These are phyloP conservation scores for Apophysomyces variabilis DNA, from an alignment of 371 early-diverging fungal species.

Conservation along the genomic window DNA sequence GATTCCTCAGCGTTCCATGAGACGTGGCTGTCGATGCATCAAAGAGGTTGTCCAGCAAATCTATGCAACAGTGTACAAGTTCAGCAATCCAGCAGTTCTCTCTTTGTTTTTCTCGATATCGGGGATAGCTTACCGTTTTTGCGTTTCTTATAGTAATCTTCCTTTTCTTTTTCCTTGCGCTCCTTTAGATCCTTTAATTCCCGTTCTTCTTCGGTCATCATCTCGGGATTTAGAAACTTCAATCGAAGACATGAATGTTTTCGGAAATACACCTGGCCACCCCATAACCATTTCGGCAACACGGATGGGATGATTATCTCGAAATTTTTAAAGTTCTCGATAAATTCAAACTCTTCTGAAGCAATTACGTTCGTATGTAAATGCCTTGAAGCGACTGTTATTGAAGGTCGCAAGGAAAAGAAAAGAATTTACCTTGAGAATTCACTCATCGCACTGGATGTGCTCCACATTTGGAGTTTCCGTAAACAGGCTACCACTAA, in stretches of 20 bases:
- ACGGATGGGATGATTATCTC: slow-evolving; percentile 73
- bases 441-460: slow-evolving; percentile 75
- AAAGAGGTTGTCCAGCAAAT: slow-evolving; percentile 51
- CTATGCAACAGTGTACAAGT: slow-evolving; percentile 19
- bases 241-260: slow-evolving; percentile 66
- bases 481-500: slow-evolving; percentile 85
- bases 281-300: slow-evolving; percentile 86
- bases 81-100: no score
- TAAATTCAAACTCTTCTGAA: slow-evolving; percentile 89
- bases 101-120: no score
- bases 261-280: slow-evolving; percentile 60
- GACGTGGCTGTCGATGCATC: slow-evolving; percentile 22
- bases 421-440: slow-evolving; percentile 57
- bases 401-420: background rate
- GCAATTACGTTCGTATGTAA: slow-evolving; percentile 80
- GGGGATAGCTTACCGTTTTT: slow-evolving; percentile 40
- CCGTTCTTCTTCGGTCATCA: slow-evolving; percentile 56
- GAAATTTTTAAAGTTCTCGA: slow-evolving; percentile 77
- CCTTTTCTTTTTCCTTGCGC: slow-evolving; percentile 46
- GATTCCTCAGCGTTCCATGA: slow-evolving; percentile 2
- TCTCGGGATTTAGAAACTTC: slow-evolving; percentile 56
- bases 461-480: slow-evolving; percentile 89
- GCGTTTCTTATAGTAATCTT: slow-evolving; percentile 45
- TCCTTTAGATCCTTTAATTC: slow-evolving; percentile 45
- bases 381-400: slow-evolving; percentile 38